phyloP scores from a whole-genome alignment of 257 asterid species.

The Nicotiana undulata region DNA sequence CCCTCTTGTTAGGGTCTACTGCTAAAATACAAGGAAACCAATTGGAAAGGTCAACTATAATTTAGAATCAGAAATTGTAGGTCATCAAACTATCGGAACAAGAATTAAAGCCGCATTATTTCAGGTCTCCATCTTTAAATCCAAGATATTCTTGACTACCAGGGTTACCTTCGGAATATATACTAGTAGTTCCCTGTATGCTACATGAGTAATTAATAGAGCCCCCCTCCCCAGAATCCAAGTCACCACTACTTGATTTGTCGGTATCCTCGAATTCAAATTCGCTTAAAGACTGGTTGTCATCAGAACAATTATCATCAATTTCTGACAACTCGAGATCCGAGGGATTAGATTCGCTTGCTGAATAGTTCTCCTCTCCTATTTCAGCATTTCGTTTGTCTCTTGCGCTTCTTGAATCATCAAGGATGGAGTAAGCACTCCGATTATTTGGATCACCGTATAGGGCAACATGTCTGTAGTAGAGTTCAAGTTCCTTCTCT shows the following conservation, averaged over 20 bases:
- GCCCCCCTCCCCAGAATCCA: constrained; percentile 20
- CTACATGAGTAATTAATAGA: neutral
- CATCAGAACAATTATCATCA: constrained; percentile 14
- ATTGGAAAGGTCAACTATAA: neutral
- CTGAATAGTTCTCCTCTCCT: constrained; percentile 4
- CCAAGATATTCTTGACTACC: neutral
- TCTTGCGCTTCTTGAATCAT: constrained; percentile 19
- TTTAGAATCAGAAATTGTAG: neutral
- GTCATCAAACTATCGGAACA: neutral
- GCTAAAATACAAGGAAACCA: neutral
- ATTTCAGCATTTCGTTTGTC: constrained; percentile 2
- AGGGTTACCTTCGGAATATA: neutral
- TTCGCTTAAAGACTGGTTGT: constrained; percentile 13
- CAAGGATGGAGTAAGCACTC: constrained; percentile 46
- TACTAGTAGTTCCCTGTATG: neutral
- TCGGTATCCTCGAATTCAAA: constrained; percentile 22
- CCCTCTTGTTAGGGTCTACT: neutral
- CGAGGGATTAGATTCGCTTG: constrained; percentile 9
- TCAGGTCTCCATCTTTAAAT: neutral
- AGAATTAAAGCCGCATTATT: neutral
- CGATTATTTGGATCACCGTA: constrained; percentile 71
- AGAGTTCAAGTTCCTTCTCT: constrained; percentile 90
- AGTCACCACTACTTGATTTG: neutral
- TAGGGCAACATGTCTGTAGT: constrained; percentile 74
- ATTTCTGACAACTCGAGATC: constrained; percentile 34